phyloP scores from a whole-genome alignment of 1,284 basidiomycete species.

The Microbotryum lychnidis-dioicae region DNA sequence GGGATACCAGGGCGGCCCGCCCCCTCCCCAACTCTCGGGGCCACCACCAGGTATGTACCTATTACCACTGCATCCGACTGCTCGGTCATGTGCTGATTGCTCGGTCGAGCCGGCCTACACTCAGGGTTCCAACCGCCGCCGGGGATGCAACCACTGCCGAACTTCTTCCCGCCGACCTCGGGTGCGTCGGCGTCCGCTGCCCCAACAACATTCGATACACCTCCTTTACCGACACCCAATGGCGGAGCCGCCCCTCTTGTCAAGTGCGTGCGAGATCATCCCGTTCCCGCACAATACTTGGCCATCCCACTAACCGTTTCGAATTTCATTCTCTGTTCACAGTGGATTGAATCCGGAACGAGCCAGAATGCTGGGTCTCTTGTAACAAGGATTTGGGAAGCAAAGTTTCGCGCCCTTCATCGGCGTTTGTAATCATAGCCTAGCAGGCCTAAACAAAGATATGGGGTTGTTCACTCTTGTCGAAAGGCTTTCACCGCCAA shows the following conservation, averaged over 20 bases:
- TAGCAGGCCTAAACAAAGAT: no score
- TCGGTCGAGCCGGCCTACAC: no score
- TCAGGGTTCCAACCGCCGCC: background rate
- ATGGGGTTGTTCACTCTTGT: no score
- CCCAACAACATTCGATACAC: background rate
- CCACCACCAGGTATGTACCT: no score
- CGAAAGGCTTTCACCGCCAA: no score
- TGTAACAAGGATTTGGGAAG: background rate
- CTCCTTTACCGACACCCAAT: conserved; percentile 7
- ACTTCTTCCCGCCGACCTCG: conserved; percentile 21
- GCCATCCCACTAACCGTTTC: background rate
- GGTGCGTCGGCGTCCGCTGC: background rate
- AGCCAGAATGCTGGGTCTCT: conserved; percentile 26
- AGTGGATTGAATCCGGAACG: conserved; percentile 29
- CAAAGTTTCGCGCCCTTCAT: no score
- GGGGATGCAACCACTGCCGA: background rate
- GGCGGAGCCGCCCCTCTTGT: background rate
- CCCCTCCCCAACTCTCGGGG: background rate
- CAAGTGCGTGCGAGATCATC: background rate
- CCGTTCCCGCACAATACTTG: background rate
- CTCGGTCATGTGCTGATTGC: no score
- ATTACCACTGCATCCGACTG: no score
- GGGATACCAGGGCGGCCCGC: conserved; percentile 23
- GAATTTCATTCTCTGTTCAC: background rate
- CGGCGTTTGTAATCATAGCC: no score